phyloP scores from a whole-genome alignment of 2,329 filamentous ascomycete species.

The Pestalotiopsis sp. region DNA sequence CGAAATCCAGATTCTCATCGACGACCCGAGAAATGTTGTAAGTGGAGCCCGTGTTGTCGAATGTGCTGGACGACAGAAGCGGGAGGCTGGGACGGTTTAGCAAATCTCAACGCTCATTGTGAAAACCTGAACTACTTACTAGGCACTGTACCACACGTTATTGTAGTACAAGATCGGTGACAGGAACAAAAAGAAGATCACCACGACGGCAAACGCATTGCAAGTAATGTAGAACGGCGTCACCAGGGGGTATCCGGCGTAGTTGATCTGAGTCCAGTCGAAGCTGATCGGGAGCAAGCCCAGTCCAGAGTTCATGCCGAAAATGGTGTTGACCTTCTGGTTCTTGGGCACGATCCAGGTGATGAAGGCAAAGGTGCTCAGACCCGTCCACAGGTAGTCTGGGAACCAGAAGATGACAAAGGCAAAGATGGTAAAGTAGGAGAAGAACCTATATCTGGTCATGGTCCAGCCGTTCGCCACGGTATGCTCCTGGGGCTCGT shows the following conservation, averaged over 20 bases:
- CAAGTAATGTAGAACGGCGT: slow-evolving; percentile 34
- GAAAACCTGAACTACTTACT: slow-evolving; percentile 14
- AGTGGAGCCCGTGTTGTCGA: slow-evolving; percentile 32
- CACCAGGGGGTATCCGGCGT: slow-evolving; percentile 29
- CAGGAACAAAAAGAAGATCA: slow-evolving; percentile 33
- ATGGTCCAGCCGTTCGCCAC: slow-evolving; percentile 37
- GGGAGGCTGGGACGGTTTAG: slow-evolving; percentile 20
- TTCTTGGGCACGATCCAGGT: slow-evolving; percentile 22
- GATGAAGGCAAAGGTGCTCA: slow-evolving; percentile 25
- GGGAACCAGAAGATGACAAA: slow-evolving; percentile 31
- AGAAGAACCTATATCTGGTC: slow-evolving; percentile 36
- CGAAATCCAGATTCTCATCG: slow-evolving; percentile 28
- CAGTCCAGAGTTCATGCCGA: slow-evolving; percentile 21
- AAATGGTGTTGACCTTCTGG: slow-evolving; percentile 23
- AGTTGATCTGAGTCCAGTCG: slow-evolving; percentile 36
- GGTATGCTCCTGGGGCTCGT: slow-evolving; percentile 30
- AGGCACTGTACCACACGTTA: slow-evolving; percentile 34
- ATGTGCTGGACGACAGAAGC: slow-evolving; percentile 30
- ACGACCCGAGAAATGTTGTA: slow-evolving; percentile 35
- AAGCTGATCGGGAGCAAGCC: slow-evolving; percentile 32
- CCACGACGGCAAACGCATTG: slow-evolving; percentile 30
- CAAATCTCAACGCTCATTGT: not conserved
- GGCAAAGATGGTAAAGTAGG: slow-evolving; percentile 28
- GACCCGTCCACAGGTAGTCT: slow-evolving; percentile 23
- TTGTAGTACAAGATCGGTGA: slow-evolving; percentile 34